These are phyloP conservation scores for Fraxinus paxiana DNA, from an alignment of 305 asterid genomes.

Conservation along the genomic window DNA sequence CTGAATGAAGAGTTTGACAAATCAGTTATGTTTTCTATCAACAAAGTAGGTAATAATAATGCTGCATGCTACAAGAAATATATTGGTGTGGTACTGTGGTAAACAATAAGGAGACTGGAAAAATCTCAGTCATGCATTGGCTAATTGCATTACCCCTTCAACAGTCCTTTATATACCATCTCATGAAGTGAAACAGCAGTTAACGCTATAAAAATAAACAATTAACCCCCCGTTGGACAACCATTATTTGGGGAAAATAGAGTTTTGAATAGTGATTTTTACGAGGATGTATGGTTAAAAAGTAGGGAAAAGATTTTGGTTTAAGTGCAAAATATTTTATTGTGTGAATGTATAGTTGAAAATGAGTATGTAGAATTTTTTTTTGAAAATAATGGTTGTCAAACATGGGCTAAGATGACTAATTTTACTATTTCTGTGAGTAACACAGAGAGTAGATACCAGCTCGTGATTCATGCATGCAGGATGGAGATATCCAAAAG, in stretches of 20 bases:
- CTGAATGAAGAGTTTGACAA: slow-evolving; percentile 32
- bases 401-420: background rate
- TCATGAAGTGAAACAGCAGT: background rate
- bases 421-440: background rate
- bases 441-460: background rate
- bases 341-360: background rate
- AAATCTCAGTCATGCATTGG: background rate
- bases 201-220: background rate
- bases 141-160: background rate
- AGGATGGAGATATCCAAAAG: background rate
- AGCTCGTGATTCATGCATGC: background rate
- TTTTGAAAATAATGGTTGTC: background rate
- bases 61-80: background rate
- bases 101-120: background rate
- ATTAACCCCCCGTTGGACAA: background rate
- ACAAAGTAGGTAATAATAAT: background rate
- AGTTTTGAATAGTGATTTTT: background rate
- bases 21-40: background rate
- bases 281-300: background rate
- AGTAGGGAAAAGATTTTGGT: background rate
- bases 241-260: background rate
- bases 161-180: background rate
- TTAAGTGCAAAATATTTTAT: background rate
- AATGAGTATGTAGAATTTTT: background rate
- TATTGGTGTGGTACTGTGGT: background rate